These are phyloP conservation scores for Chrysoporthe puriensis DNA, from an alignment of 2,329 filamentous ascomycete species.

Conservation along the genomic window DNA sequence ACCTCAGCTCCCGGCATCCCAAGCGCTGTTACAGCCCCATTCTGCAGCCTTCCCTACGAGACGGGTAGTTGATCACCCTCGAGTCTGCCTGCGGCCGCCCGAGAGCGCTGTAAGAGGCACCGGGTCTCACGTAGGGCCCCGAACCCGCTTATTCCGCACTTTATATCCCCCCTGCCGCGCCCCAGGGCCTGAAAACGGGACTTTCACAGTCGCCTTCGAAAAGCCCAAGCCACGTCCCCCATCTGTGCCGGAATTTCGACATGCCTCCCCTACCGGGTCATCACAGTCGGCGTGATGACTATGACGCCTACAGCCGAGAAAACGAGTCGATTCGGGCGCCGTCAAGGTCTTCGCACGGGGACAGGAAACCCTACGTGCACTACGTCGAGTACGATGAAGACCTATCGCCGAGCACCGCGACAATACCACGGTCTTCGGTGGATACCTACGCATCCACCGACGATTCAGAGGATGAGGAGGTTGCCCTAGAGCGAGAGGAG, in stretches of 20 bases:
- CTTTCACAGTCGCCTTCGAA: not conserved
- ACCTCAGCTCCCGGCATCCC: constrained; percentile 17
- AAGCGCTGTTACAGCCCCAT: constrained; percentile 22
- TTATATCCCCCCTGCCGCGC: not conserved
- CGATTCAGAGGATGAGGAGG: constrained; percentile 65
- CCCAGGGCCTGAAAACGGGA: not conserved
- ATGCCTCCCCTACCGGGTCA: constrained; percentile 24
- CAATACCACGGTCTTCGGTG: constrained; percentile 63
- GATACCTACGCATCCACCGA: constrained; percentile 81
- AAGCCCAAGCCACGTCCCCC: too few species aligned
- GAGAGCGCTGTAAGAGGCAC: constrained; percentile 14
- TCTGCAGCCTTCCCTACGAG: constrained; percentile 5
- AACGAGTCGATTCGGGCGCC: constrained; percentile 15
- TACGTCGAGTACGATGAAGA: constrained; percentile 36
- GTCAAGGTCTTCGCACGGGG: constrained; percentile 13
- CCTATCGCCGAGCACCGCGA: constrained; percentile 45
- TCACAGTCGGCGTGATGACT: constrained; percentile 15
- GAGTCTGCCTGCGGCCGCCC: constrained; percentile 15
- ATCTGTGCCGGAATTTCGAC: constrained; percentile 8
- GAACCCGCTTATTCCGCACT: not conserved
- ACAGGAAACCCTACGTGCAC: constrained; percentile 24
- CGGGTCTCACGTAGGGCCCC: constrained; percentile 2
- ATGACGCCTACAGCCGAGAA: constrained; percentile 18
- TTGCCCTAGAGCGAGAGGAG: constrained; percentile 43
- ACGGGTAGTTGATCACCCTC: too few species aligned